Evolutionary conservation across 768 basidiomycete genomes (phyloP).

Genomic region (Postia placenta): DNA sequence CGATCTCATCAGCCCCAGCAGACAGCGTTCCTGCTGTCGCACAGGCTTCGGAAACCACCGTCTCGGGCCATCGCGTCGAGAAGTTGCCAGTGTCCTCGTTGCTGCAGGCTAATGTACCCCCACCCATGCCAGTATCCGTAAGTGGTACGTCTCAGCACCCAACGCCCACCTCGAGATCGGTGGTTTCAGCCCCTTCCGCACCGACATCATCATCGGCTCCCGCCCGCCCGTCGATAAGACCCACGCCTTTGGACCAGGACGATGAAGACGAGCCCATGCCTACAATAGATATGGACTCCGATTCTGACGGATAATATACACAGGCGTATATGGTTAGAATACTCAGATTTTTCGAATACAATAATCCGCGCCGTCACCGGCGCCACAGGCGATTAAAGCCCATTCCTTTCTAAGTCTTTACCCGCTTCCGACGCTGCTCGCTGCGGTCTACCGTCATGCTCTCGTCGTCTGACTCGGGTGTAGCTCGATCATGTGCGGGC

Average conservation of each 20-base stretch:
- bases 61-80: too few species aligned
- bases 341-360: too few species aligned
- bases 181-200: background rate
- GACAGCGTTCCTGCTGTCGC: background rate
- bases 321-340: background rate
- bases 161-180: background rate
- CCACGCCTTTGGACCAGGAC: slow-evolving; percentile 27
- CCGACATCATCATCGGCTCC: background rate
- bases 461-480: slow-evolving; percentile 33
- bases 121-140: too few species aligned
- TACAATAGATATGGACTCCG: slow-evolving; percentile 69
- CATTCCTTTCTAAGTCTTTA: slow-evolving; percentile 21
- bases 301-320: slow-evolving; percentile 56
- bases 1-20: background rate
- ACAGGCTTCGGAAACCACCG: background rate
- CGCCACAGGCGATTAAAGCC: too few species aligned
- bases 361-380: too few species aligned
- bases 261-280: slow-evolving; percentile 78
- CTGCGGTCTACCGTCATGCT: slow-evolving; percentile 20
- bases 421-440: slow-evolving; percentile 30
- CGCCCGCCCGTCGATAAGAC: background rate
- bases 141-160: background rate
- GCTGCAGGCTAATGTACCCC: background rate
- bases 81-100: background rate
- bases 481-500: slow-evolving; percentile 10